Evolutionary conservation across 352 stramenopile species (phyloP).

Genomic region (Phytophthora sp.): DNA sequence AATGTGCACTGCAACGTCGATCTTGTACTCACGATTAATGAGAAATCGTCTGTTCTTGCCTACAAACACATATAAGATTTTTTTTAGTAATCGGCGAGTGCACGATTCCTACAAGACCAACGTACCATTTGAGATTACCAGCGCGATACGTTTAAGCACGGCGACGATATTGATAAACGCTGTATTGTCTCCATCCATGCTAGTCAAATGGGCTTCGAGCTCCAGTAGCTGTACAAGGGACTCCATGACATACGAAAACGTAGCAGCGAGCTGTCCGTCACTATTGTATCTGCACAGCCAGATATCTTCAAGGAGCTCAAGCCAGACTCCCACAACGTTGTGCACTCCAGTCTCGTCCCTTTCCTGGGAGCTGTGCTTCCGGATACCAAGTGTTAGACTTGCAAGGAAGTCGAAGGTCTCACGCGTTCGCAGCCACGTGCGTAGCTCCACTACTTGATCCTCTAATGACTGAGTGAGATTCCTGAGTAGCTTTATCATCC

Average conservation of each 20-base stretch:
- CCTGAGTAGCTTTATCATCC: constrained; percentile 43
- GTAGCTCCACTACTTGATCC: constrained; percentile 8
- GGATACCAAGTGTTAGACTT: constrained; percentile 7
- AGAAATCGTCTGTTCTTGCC: constrained; percentile 32
- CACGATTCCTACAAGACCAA: neutral
- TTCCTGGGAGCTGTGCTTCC: neutral
- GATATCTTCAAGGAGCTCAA: constrained; percentile 39
- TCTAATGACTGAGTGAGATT: constrained; percentile 32
- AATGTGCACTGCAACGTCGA: constrained; percentile 20
- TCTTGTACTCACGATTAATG: constrained; percentile 9
- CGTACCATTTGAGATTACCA: constrained; percentile 38
- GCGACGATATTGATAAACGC: constrained; percentile 14
- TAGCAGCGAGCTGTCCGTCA: constrained; percentile 35
- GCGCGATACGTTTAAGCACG: constrained; percentile 25
- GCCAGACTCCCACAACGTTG: constrained; percentile 24
- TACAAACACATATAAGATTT: constrained; percentile 8
- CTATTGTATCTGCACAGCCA: constrained; percentile 45
- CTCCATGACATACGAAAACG: constrained; percentile 18
- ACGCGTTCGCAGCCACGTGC: constrained; percentile 19
- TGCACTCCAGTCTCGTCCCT: constrained; percentile 10
- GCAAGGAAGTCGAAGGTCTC: constrained; percentile 32
- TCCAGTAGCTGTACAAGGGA: constrained; percentile 27
- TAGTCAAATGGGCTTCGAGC: constrained; percentile 8
- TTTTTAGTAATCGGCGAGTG: too few relatives aligned
- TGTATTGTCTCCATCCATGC: neutral